Base-by-base conservation (phyloP, 495 filamentous ascomycete genomes). In the Aspergillus haitiensis region DNA sequence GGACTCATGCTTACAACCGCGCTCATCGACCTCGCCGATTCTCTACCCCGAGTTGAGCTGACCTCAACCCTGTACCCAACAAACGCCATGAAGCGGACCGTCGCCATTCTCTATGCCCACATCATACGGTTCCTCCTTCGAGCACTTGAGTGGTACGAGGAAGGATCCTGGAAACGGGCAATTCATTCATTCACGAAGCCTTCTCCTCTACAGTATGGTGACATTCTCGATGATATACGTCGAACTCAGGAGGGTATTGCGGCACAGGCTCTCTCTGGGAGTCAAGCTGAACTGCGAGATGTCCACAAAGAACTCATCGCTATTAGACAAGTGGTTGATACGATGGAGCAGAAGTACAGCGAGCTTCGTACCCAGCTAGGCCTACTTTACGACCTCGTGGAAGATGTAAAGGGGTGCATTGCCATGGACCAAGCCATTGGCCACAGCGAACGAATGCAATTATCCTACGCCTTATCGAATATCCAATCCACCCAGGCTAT, bases 231-330 rank as follows among this genome's bases (percentile, higher is more conserved):
- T 40, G 37, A 40, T 40, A 40, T 40, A 10, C 37, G 37, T 40
- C 37, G 37, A 6, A n/a, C 37, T 11, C 5, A 40, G 3, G 6
- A 40, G 37, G 37, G 37, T 8, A 40, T 40, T 40, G 3, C 37
- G n/a, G 37, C 37, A 40, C 37, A 40, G n/a, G 37, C 37, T 9
- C 3, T 9, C 4, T 10, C 37, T 11, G 37, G 37, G 37, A 40
- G 37, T 40, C 37, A 40, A 40, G 37, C 37, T 10, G 37, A 40
- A 7, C 37, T 11, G n/a, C 37, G 37, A 40, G 37, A 40, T n/a
- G n/a, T 40, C 37, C 37, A 40, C 37, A 40, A 40, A 40, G 37
- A 40, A n/a, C 37, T 40, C 37, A 40, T 40, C 37, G 37, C 37
- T n/a, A 40, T 40, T 9, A 3, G 37, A 5, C 10, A 5, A n/a